phyloP scores from a whole-genome alignment of 2,329 filamentous ascomycete genomes.

The Balansia obtecta region DNA sequence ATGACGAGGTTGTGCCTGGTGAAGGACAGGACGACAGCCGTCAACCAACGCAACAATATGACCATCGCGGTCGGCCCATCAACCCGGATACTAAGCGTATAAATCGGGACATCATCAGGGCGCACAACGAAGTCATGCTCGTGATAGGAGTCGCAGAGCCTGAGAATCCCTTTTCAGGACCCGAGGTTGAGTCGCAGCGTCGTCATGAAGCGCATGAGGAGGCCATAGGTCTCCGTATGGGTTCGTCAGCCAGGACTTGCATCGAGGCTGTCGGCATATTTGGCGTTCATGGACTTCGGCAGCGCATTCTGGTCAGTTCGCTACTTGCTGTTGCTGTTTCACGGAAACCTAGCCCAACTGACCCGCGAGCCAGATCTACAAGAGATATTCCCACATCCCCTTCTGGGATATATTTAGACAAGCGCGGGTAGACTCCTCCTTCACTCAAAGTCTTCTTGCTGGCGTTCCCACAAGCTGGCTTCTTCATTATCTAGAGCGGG shows the following conservation, averaged over 20 bases:
- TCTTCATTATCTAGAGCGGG: conserved; percentile 16
- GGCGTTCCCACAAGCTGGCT: conserved; percentile 20
- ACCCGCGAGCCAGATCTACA: conserved; percentile 33
- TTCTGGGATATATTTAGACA: conserved; percentile 31
- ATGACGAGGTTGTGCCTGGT: conserved; percentile 42
- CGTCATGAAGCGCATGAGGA: conserved; percentile 36
- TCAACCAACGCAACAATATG: conserved; percentile 36
- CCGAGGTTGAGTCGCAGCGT: conserved; percentile 27
- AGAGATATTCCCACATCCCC: conserved; percentile 33
- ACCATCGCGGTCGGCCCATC: conserved; percentile 41
- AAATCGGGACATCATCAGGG: conserved; percentile 44
- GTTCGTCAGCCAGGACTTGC: conserved; percentile 19
- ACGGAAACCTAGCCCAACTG: not conserved
- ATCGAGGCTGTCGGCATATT: conserved; percentile 34
- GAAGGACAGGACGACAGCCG: conserved; percentile 29
- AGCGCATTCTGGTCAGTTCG: conserved; percentile 37
- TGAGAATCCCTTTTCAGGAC: conserved; percentile 30
- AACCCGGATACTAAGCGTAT: conserved; percentile 42
- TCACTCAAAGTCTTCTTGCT: conserved; percentile 19
- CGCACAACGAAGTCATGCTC: conserved; percentile 52
- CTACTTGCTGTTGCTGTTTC: not conserved
- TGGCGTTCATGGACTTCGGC: conserved; percentile 39
- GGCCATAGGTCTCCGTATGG: conserved; percentile 27
- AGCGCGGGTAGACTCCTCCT: conserved; percentile 16
- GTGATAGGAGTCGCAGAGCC: conserved; percentile 50